Conservation (phyloP, 2,329 filamentous ascomycete species). For the Amphichorda felina region DNA sequence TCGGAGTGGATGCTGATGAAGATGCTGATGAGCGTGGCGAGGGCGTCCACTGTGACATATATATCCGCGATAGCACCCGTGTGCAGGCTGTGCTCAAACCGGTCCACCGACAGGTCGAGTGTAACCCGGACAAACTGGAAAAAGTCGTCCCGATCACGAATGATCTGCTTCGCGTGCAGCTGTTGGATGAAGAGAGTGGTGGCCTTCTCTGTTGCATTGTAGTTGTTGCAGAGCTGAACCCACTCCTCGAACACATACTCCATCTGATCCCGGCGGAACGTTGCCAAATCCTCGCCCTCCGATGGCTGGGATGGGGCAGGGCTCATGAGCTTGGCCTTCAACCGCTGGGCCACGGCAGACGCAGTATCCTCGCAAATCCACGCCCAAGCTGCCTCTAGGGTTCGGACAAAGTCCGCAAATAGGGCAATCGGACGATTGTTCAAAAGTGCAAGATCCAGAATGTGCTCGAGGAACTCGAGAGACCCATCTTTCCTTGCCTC, state of each 20-base stretch:
- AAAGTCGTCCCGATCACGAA: slow-evolving; percentile 65
- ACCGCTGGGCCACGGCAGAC: slow-evolving; percentile 51
- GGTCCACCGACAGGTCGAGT: slow-evolving; percentile 66
- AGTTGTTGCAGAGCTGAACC: slow-evolving; percentile 70
- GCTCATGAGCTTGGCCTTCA: slow-evolving; percentile 51
- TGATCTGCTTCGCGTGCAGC: slow-evolving; percentile 60
- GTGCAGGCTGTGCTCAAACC: slow-evolving; percentile 62
- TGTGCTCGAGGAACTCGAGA: slow-evolving; percentile 66
- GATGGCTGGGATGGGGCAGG: slow-evolving; percentile 25
- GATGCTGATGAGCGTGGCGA: slow-evolving; percentile 68
- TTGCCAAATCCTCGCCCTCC: slow-evolving; percentile 28
- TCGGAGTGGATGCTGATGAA: slow-evolving; percentile 64
- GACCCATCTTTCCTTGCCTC: slow-evolving; percentile 58
- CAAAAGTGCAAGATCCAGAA: slow-evolving; percentile 69
- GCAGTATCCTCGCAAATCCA: slow-evolving; percentile 69
- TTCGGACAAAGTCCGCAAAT: slow-evolving; percentile 76
- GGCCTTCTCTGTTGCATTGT: slow-evolving; percentile 62
- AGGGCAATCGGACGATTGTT: slow-evolving; percentile 67
- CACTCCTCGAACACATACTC: slow-evolving; percentile 96
- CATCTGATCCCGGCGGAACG: slow-evolving; percentile 65
- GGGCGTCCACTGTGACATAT: slow-evolving; percentile 59
- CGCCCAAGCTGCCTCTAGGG: slow-evolving; percentile 66
- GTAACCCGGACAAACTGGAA: slow-evolving; percentile 69
- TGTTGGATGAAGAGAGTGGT: slow-evolving; percentile 72
- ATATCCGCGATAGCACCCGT: slow-evolving; percentile 46